Evolutionary conservation across 1,284 basidiomycete genomes (phyloP).

Genomic region (Nidula niveotomentosa): DNA sequence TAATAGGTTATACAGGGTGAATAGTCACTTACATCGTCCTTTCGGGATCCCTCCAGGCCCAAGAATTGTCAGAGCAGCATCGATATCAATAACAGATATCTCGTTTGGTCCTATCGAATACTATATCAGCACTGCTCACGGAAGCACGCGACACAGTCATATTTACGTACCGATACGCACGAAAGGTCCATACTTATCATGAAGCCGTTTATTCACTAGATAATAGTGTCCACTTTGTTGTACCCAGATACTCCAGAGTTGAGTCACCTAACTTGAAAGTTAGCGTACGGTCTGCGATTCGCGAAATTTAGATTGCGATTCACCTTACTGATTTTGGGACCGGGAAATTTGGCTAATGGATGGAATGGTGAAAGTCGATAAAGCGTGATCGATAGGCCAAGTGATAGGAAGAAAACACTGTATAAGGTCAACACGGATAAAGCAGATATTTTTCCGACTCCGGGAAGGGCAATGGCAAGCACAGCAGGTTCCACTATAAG

Average conservation of each 20-base stretch:
- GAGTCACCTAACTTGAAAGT: too few species aligned
- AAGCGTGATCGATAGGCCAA: neutral
- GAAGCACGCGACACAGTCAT: too few species aligned
- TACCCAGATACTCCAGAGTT: neutral
- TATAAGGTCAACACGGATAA: neutral
- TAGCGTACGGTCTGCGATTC: too few species aligned
- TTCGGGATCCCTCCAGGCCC: neutral
- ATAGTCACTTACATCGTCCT: neutral
- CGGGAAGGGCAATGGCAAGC: too few species aligned
- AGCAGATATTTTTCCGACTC: neutral
- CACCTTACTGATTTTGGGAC: neutral
- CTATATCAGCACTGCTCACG: too few species aligned
- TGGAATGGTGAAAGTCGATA: neutral
- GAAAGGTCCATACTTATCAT: neutral
- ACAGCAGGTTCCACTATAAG: too few species aligned
- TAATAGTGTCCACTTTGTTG: neutral
- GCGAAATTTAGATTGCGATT: too few species aligned
- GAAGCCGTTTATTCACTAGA: neutral
- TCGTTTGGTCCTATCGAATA: neutral
- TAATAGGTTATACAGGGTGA: neutral
- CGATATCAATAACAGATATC: neutral
- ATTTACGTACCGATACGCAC: neutral
- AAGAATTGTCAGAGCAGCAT: neutral
- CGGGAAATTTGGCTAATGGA: neutral
- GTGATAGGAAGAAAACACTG: neutral